Conservation (phyloP, 179 eudicot species). For the Silene vulgaris region DNA sequence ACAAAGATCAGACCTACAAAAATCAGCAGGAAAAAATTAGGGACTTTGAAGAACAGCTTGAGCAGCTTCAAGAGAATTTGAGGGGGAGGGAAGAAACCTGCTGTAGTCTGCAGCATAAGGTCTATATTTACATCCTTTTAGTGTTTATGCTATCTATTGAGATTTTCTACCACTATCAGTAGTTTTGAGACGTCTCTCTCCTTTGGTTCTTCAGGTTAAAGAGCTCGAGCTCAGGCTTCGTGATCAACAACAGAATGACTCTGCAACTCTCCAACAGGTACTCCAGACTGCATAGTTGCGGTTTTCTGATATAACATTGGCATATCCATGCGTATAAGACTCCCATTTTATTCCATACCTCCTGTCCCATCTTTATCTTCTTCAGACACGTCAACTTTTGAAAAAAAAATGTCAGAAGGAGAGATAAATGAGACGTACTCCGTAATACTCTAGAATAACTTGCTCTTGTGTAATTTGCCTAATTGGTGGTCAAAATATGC, state of each 20-base stretch:
- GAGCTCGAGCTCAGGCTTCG: conserved; percentile 70
- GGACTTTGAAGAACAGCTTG: conserved; percentile 58
- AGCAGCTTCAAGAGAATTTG: conserved; percentile 56
- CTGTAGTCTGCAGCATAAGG: conserved; percentile 60
- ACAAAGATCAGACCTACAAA: conserved; percentile 55
- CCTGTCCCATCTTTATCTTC: too few relatives aligned
- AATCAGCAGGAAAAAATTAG: conserved; percentile 55
- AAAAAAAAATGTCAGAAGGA: too few relatives aligned
- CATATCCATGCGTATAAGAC: too few relatives aligned
- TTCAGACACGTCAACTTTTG: too few relatives aligned
- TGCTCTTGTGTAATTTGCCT: too few relatives aligned
- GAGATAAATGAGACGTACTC: too few relatives aligned
- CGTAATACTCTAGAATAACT: too few relatives aligned
- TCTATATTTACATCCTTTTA: conserved; percentile 17
- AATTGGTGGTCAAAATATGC: too few relatives aligned
- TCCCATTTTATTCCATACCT: too few relatives aligned
- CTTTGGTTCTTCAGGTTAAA: conserved; percentile 40
- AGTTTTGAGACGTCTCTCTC: conserved; percentile 15
- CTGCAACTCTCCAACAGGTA: conserved; percentile 56
- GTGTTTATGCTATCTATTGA: background rate
- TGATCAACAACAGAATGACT: conserved; percentile 50
- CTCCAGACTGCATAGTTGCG: background rate
- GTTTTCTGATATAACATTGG: background rate
- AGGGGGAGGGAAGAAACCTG: conserved; percentile 66
- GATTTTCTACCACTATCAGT: background rate